These are phyloP conservation scores for Pichia sporocuriosa DNA, from an alignment of 805 yeast species.

Conservation along the genomic window DNA sequence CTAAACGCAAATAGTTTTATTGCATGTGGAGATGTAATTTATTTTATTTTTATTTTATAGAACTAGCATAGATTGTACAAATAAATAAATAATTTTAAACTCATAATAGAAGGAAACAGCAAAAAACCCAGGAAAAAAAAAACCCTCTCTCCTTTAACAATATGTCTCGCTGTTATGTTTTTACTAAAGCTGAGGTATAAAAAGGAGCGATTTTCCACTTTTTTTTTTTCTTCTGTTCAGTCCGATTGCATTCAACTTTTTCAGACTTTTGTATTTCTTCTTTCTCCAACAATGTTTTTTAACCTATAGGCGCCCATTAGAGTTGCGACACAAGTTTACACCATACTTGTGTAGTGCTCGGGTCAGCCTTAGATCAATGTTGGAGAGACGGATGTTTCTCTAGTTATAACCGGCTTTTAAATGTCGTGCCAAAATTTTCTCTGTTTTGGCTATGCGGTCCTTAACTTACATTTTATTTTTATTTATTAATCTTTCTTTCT, in stretches of 20 bases:
- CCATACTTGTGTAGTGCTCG: slow-evolving; percentile 73
- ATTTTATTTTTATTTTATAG: too few relatives aligned
- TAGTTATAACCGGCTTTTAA: slow-evolving; percentile 44
- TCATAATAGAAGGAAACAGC: too few relatives aligned
- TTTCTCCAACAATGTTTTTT: slow-evolving; percentile 25
- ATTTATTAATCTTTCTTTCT: too few relatives aligned
- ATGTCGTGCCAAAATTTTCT: slow-evolving; percentile 44
- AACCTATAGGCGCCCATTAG: slow-evolving; percentile 74
- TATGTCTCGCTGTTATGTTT: too few relatives aligned
- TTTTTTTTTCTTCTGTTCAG: neutral
- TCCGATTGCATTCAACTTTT: neutral
- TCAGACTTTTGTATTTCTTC: slow-evolving; percentile 8
- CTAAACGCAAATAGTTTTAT: slow-evolving; percentile 27
- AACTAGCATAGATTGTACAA: too few relatives aligned
- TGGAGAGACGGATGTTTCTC: slow-evolving; percentile 17
- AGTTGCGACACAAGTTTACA: slow-evolving; percentile 55
- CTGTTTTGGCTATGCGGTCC: slow-evolving; percentile 63
- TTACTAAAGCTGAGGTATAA: too few relatives aligned
- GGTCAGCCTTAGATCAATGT: slow-evolving; percentile 76
- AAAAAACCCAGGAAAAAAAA: neutral
- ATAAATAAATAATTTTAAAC: too few relatives aligned
- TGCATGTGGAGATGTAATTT: too few relatives aligned
- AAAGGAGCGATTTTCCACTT: slow-evolving; percentile 3
- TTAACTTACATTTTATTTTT: slow-evolving; percentile 62
- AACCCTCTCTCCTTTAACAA: too few relatives aligned